These are phyloP conservation scores for Linum usitatissimum DNA, from an alignment of 345 rosid species.

Conservation along the genomic window DNA sequence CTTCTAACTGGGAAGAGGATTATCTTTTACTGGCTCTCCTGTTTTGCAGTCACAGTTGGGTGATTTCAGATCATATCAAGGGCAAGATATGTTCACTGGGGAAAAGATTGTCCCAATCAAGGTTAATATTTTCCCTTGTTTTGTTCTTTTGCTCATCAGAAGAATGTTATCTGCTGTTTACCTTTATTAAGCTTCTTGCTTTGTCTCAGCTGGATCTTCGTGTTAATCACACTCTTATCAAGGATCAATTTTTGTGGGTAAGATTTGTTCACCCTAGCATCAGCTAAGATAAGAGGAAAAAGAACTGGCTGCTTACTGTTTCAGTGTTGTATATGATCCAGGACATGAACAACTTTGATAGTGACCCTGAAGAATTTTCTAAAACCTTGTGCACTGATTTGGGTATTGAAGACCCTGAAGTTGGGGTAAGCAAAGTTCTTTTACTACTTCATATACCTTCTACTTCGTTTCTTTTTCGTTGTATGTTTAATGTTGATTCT, in stretches of 20 bases:
- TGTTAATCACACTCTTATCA: conserved; percentile 79
- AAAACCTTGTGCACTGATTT: conserved; percentile 76
- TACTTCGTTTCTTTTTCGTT: neutral
- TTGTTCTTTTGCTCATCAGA: neutral
- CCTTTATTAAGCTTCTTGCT: neutral
- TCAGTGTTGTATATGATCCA: conserved; percentile 12
- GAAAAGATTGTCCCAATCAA: conserved; percentile 92
- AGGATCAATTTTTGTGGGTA: conserved; percentile 92
- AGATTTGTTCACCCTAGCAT: conserved; percentile 9
- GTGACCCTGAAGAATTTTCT: conserved; percentile 92
- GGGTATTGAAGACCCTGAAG: conserved; percentile 86
- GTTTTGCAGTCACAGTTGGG: conserved; percentile 58
- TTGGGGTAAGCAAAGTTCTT: conserved; percentile 52
- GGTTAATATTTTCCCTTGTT: conserved; percentile 30
- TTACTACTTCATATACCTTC: neutral
- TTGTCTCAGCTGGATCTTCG: conserved; percentile 85
- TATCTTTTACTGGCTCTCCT: conserved; percentile 6
- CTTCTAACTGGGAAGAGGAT: neutral
- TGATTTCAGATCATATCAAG: conserved; percentile 78
- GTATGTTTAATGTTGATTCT: conserved; percentile 1
- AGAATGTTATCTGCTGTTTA: neutral
- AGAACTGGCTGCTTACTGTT: neutral
- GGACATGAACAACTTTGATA: conserved; percentile 89
- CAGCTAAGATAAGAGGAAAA: neutral
- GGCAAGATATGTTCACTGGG: conserved; percentile 85